Evolutionary conservation across 495 filamentous ascomycete genomes (phyloP), one percentile per base, ranked within the genome.

Genomic region (Aspergillus leporis): DNA sequence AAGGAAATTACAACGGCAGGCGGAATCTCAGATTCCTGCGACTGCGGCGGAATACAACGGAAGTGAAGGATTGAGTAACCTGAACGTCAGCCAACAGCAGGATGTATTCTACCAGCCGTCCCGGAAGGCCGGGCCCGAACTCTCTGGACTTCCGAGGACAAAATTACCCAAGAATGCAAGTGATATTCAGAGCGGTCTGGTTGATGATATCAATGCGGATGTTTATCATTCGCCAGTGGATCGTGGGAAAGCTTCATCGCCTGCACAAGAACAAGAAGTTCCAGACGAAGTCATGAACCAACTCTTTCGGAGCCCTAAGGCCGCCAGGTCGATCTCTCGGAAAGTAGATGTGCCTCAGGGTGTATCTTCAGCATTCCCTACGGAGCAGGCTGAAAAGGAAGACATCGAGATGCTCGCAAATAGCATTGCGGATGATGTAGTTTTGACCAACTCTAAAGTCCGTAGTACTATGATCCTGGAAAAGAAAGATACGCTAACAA

Each of bases 41-140:
- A 65, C 70, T 2, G 65, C 62, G 32, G 65, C 69, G 56, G 62
- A 67, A 57, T 61, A 70, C 66, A 66, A 49, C 28, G 66, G 59
- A 16, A 30, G 61, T 50, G 64, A 63, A 30, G 64, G 53, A 8
- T 31, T 58, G 0, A 56, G 59, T 28, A 23, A 57, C 8, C 55
- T 81, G 57, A 64, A 70, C 59, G 66, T 77, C 45, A 83, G 76
- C 51, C 73, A 77, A 36, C 76, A 80, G 52, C 78, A 83, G 62
- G 85, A 91, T 66, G 78, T 79, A 21, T 87, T 86, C 64, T 87
- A 85, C 61, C 68, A 74, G 23, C 80, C 79, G 10, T 80, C 83
- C 5, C 65, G 62, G 13, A 68, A 78, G 53, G 66, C 70, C 14
- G 73, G 73, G 21, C 67, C 80, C 5, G 75, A 80, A 6, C 58